Evolutionary conservation across 225 moss, liverwort and hornwort species (phyloP).

Genomic region (Takakia lepidozioides): DNA sequence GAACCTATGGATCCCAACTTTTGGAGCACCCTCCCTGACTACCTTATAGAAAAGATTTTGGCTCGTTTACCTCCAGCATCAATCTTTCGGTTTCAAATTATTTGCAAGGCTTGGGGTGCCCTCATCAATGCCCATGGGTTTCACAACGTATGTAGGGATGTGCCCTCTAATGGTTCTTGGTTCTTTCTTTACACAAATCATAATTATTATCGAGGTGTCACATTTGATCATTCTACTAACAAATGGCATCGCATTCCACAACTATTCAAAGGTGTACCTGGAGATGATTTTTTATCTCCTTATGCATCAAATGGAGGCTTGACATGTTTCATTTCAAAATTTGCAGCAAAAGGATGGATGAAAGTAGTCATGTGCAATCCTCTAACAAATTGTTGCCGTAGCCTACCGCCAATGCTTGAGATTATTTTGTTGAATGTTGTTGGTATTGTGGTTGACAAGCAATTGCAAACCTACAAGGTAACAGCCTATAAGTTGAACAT

Average conservation of each 20-base stretch:
- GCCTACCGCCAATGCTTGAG: slow-evolving; percentile 6
- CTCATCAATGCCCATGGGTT: neutral
- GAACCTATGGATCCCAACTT: slow-evolving; percentile 1
- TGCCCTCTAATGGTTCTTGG: neutral
- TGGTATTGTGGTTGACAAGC: slow-evolving; percentile 3
- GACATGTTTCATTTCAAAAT: slow-evolving; percentile 7
- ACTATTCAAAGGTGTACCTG: slow-evolving; percentile 1
- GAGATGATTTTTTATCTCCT: neutral
- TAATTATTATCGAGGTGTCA: neutral
- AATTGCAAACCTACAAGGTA: slow-evolving; percentile 4
- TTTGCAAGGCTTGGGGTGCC: slow-evolving; percentile 1
- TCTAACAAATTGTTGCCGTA: slow-evolving; percentile 1
- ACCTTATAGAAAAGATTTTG: slow-evolving; percentile 1
- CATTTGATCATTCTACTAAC: slow-evolving; percentile 2
- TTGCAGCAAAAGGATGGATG: slow-evolving; percentile 7
- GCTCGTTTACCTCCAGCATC: slow-evolving; percentile 1
- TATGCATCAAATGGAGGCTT: slow-evolving; percentile 2
- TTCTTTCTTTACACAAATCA: neutral
- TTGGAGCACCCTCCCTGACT: slow-evolving; percentile 4
- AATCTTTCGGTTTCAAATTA: neutral
- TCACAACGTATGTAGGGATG: neutral
- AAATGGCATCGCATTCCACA: slow-evolving; percentile 4
- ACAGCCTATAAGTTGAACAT: neutral
- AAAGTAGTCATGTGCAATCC: slow-evolving; percentile 5
- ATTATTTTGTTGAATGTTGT: slow-evolving; percentile 3